phyloP scores from a whole-genome alignment of 371 early-diverging fungal species.

The Mortierella polycephala region DNA sequence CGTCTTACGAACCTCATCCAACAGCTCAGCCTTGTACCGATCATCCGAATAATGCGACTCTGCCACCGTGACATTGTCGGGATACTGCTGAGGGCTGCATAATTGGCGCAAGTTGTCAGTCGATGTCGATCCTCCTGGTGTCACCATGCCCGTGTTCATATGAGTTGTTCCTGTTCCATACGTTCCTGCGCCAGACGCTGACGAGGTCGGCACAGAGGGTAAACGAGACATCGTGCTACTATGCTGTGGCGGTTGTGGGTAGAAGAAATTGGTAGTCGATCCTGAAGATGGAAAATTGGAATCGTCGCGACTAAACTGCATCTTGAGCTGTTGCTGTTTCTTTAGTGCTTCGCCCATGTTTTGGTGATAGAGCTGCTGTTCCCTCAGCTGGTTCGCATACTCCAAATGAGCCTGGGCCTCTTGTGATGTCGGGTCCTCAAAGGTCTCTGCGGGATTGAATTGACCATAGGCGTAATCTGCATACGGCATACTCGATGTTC shows the following conservation, averaged over 20 bases:
- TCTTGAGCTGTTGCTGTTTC: conserved; percentile 32
- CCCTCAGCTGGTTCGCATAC: conserved; percentile 40
- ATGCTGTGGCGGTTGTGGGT: conserved; percentile 17
- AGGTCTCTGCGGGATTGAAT: conserved; percentile 23
- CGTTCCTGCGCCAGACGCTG: neutral
- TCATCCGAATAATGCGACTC: conserved; percentile 36
- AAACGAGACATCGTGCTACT: conserved; percentile 8
- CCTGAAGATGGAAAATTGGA: conserved; percentile 25
- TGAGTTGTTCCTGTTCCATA: conserved; percentile 4
- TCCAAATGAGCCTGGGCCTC: conserved; percentile 41
- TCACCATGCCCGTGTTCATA: conserved; percentile 27
- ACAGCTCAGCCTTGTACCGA: conserved; percentile 28
- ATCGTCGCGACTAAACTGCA: neutral
- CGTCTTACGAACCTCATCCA: conserved; percentile 28
- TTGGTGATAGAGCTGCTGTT: conserved; percentile 47
- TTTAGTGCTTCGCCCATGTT: conserved; percentile 46
- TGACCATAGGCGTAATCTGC: conserved; percentile 14
- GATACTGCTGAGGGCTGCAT: conserved; percentile 28
- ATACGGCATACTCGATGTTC: conserved; percentile 2
- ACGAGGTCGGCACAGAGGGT: conserved; percentile 1
- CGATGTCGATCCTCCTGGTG: conserved; percentile 22
- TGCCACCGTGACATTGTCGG: conserved; percentile 1
- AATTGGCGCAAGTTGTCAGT: neutral
- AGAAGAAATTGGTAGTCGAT: conserved; percentile 35
- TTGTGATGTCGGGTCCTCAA: conserved; percentile 34